Evolutionary conservation across 768 basidiomycete species (phyloP).

Genomic region (Kwoniella europaea): DNA sequence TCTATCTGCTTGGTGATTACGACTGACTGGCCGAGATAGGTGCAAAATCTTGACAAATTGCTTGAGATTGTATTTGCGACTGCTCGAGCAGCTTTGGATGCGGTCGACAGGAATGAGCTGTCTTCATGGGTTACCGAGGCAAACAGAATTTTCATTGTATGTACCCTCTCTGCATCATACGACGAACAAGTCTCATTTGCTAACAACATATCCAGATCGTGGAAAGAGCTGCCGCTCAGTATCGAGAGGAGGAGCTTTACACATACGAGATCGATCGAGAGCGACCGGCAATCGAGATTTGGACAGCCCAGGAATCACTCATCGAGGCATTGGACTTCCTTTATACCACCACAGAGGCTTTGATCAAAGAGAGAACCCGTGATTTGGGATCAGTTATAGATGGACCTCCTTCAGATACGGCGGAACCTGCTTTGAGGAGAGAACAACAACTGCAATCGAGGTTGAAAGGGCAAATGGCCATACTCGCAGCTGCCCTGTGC

Average conservation of each 20-base stretch:
- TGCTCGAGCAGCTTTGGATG: slow-evolving; percentile 45
- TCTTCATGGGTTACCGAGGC: slow-evolving; percentile 67
- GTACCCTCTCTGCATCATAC: slow-evolving; percentile 41
- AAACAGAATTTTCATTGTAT: slow-evolving; percentile 71
- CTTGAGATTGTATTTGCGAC: slow-evolving; percentile 61
- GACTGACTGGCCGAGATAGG: slow-evolving; percentile 43
- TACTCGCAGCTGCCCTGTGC: slow-evolving; percentile 57
- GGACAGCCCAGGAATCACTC: slow-evolving; percentile 75
- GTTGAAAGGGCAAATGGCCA: slow-evolving; percentile 56
- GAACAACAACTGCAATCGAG: slow-evolving; percentile 48
- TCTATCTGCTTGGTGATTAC: background rate
- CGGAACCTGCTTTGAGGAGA: slow-evolving; percentile 13
- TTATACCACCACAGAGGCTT: slow-evolving; percentile 64
- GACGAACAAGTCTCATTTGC: background rate
- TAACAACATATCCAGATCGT: slow-evolving; percentile 64
- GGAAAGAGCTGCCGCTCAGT: slow-evolving; percentile 73
- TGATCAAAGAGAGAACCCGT: slow-evolving; percentile 55
- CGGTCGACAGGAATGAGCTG: slow-evolving; percentile 62
- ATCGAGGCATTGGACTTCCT: slow-evolving; percentile 73
- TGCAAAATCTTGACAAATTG: slow-evolving; percentile 70
- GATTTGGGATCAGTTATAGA: slow-evolving; percentile 56
- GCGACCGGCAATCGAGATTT: slow-evolving; percentile 67
- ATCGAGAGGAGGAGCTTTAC: slow-evolving; percentile 71
- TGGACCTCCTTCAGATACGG: slow-evolving; percentile 25
- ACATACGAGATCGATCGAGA: slow-evolving; percentile 79